A percentile compares a stretch with the other conserved stretches of the same genome.
Evolutionary conservation across 1,139 yeast genomes (phyloP).

Genomic region (Kodamaea sp.): DNA sequence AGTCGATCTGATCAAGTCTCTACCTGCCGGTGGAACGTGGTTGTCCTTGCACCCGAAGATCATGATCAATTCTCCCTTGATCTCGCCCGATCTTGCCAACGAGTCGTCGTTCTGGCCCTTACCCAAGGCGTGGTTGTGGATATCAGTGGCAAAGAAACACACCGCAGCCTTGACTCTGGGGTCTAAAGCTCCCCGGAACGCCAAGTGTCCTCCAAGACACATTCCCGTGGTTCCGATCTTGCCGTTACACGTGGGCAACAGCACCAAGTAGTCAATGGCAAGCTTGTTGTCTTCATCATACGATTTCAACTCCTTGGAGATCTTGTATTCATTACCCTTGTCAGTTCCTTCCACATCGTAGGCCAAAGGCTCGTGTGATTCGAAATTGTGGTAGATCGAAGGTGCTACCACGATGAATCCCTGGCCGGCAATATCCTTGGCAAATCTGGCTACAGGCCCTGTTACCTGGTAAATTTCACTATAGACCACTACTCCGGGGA

Average conservation of each 20-base stretch:
- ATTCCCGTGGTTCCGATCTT: conserved; percentile 81
- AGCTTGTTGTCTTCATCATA: conserved; percentile 75
- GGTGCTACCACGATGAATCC: conserved; percentile 81
- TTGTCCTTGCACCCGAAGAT: conserved; percentile 80
- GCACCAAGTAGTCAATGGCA: conserved; percentile 60
- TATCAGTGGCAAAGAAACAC: conserved; percentile 81
- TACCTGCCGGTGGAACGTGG: conserved; percentile 78
- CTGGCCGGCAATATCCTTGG: conserved; percentile 75
- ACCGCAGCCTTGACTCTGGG: conserved; percentile 66
- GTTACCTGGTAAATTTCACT: conserved; percentile 83
- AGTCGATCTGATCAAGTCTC: conserved; percentile 68
- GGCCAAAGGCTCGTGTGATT: conserved; percentile 60
- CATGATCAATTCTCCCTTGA: conserved; percentile 61
- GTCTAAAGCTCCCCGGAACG: conserved; percentile 72
- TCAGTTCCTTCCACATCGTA: conserved; percentile 79
- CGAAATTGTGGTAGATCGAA: conserved; percentile 76
- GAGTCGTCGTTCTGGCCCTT: conserved; percentile 66
- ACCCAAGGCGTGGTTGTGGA: conserved; percentile 67
- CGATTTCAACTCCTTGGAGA: conserved; percentile 64
- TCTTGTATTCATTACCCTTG: conserved; percentile 67
- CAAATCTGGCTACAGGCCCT: conserved; percentile 77
- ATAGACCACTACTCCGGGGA: conserved; percentile 78
- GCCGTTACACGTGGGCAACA: conserved; percentile 68
- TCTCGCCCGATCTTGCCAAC: conserved; percentile 54
- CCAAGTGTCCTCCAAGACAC: conserved; percentile 86